Evolutionary conservation across 305 asterid genomes (phyloP).

Genomic region (Andrographis paniculata): DNA sequence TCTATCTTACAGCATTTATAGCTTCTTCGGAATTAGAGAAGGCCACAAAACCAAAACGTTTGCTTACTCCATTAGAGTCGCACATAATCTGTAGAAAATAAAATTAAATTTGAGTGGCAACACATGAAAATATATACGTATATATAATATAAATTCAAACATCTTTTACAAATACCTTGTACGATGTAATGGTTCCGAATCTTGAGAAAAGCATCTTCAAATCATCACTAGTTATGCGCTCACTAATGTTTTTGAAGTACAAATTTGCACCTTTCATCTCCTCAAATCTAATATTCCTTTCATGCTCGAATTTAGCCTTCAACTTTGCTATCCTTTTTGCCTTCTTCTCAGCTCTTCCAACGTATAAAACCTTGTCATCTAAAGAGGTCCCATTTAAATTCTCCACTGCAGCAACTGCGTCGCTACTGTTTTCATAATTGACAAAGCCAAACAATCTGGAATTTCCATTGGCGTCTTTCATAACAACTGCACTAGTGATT

Average conservation of each 20-base stretch:
- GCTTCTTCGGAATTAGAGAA: conserved; percentile 73
- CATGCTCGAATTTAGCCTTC: conserved; percentile 51
- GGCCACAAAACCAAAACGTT: conserved; percentile 80
- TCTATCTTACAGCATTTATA: conserved; percentile 46
- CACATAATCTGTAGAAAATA: conserved; percentile 42
- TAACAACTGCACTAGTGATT: conserved; percentile 63
- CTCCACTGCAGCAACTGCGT: conserved; percentile 59
- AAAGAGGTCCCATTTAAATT: conserved; percentile 36
- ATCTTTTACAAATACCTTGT: conserved; percentile 44
- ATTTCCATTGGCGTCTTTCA: conserved; percentile 47
- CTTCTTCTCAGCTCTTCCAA: conserved; percentile 73
- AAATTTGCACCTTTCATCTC: conserved; percentile 50
- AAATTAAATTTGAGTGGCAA: background rate
- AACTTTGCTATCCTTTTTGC: conserved; percentile 55
- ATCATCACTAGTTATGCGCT: conserved; percentile 50
- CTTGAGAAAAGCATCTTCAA: conserved; percentile 49
- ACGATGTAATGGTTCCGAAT: conserved; percentile 59
- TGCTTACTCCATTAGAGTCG: conserved; percentile 61
- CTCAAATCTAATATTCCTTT: conserved; percentile 42
- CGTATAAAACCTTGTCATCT: conserved; percentile 49
- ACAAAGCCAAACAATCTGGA: conserved; percentile 73
- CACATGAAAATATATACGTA: too few species aligned
- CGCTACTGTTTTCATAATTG: conserved; percentile 40
- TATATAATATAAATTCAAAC: background rate
- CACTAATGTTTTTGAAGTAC: conserved; percentile 71